A percentile compares a stretch with the other conserved stretches of the same genome.
Evolutionary conservation across 2,329 filamentous ascomycete genomes (phyloP).

Genomic region (Fusarium sp.): DNA sequence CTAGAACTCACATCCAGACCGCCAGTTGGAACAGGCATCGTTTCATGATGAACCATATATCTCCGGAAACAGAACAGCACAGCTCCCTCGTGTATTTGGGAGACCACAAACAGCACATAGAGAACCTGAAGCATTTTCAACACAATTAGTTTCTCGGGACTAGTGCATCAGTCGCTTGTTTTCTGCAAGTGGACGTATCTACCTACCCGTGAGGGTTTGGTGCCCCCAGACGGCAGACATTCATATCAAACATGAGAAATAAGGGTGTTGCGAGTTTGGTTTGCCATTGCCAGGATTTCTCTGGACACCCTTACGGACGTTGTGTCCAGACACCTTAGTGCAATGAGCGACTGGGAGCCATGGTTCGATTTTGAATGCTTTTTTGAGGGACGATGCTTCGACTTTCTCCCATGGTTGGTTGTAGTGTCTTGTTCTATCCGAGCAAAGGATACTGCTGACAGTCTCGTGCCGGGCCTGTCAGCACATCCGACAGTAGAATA

Average conservation of each 20-base stretch:
- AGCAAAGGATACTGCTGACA: conserved; percentile 1
- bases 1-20: not conserved
- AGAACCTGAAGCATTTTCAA: conserved; percentile 15
- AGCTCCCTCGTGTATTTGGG: no score
- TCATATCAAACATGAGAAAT: conserved; percentile 77
- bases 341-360: conserved; percentile 77
- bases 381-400: conserved; percentile 73
- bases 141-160: conserved; percentile 2
- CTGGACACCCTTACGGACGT: conserved; percentile 91
- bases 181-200: conserved; percentile 63
- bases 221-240: conserved; percentile 75
- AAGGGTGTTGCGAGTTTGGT: conserved; percentile 53
- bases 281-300: conserved; percentile 62
- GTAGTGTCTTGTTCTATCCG: not conserved
- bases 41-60: conserved; percentile 35
- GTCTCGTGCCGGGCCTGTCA: not conserved
- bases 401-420: conserved; percentile 15
- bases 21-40: conserved; percentile 25
- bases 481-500: not conserved
- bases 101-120: no score
- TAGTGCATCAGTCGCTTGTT: conserved; percentile 54
- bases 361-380: conserved; percentile 89
- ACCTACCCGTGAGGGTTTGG: conserved; percentile 84
- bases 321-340: conserved; percentile 85
- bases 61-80: not conserved